A percentile compares a stretch with the other conserved stretches of the same genome.
These are phyloP conservation scores for Bruguiera hainesii DNA, from an alignment of 441 rosid genomes.

Conservation along the genomic window DNA sequence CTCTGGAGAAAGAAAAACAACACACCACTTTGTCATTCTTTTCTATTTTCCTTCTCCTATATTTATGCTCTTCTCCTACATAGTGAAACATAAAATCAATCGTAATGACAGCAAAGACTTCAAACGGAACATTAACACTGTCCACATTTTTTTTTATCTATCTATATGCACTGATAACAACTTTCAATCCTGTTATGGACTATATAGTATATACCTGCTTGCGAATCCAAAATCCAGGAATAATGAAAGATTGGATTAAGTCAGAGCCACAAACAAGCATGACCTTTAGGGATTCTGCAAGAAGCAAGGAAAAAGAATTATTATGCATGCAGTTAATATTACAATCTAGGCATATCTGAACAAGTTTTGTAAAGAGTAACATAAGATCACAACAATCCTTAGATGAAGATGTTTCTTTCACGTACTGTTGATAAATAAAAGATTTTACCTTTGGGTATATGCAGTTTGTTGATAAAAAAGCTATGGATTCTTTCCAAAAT, in stretches of 20 bases:
- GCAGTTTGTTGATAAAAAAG: slow-evolving; percentile 29
- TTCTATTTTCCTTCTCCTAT: too few relatives aligned
- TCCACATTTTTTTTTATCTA: too few relatives aligned
- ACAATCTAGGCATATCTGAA: not conserved
- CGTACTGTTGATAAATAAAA: not conserved
- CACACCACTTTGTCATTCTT: too few relatives aligned
- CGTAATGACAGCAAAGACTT: too few relatives aligned
- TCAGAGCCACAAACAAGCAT: slow-evolving; percentile 97
- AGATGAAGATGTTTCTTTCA: not conserved
- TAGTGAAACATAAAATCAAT: too few relatives aligned
- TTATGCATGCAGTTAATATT: slow-evolving; percentile 1
- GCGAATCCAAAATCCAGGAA: slow-evolving; percentile 80
- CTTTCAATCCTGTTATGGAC: too few relatives aligned
- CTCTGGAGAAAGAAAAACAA: too few relatives aligned
- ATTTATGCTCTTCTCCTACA: too few relatives aligned
- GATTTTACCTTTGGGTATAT: slow-evolving; percentile 44
- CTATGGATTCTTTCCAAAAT: slow-evolving; percentile 65
- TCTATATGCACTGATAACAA: too few relatives aligned
- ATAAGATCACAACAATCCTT: not conserved
- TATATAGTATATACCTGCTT: slow-evolving; percentile 52
- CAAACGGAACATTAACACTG: too few relatives aligned
- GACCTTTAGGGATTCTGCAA: slow-evolving; percentile 61
- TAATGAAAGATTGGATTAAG: slow-evolving; percentile 69
- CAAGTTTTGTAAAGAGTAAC: not conserved
- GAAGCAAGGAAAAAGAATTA: not conserved